Percentiles rank a stretch among this genome's conserved stretches.
These are phyloP conservation scores for Aspergillus tanneri DNA, from an alignment of 2,329 filamentous ascomycete species.

Conservation along the genomic window DNA sequence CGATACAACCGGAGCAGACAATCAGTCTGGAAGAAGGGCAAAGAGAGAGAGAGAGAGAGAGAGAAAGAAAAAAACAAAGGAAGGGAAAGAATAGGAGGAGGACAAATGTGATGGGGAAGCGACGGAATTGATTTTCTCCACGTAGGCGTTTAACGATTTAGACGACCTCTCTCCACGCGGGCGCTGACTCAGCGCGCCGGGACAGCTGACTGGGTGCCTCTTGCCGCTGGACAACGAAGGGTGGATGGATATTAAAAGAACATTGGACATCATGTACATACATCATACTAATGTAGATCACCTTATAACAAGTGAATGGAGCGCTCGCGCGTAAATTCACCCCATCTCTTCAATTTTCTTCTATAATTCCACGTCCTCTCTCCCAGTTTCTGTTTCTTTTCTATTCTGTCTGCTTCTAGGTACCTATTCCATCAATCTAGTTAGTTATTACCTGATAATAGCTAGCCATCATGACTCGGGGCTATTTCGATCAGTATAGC, in stretches of 20 bases:
- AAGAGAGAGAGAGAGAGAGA: slow-evolving; percentile 16
- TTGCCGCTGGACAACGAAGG: background rate
- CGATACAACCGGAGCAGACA: slow-evolving; percentile 25
- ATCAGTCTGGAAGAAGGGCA: slow-evolving; percentile 16
- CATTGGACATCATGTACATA: too few relatives aligned
- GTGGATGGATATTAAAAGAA: too few relatives aligned
- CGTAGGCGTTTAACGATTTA: slow-evolving; percentile 24
- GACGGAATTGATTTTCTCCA: slow-evolving; percentile 24
- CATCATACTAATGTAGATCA: background rate
- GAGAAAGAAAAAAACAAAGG: slow-evolving; percentile 4
- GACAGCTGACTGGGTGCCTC: background rate
- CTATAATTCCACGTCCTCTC: background rate
- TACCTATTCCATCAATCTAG: background rate
- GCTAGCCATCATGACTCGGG: slow-evolving; percentile 32
- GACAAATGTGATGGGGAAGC: slow-evolving; percentile 8
- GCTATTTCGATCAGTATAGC: slow-evolving; percentile 45
- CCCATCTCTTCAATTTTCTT: background rate
- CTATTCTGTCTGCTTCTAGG: background rate
- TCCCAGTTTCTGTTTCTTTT: background rate
- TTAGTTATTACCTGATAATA: slow-evolving; percentile 7
- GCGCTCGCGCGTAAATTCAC: background rate
- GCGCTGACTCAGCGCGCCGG: slow-evolving; percentile 21
- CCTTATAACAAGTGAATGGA: background rate
- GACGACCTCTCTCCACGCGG: slow-evolving; percentile 18
- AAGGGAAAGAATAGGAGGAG: slow-evolving; percentile 5